phyloP scores from a whole-genome alignment of 345 rosid species.

The Moringa oleifera region DNA sequence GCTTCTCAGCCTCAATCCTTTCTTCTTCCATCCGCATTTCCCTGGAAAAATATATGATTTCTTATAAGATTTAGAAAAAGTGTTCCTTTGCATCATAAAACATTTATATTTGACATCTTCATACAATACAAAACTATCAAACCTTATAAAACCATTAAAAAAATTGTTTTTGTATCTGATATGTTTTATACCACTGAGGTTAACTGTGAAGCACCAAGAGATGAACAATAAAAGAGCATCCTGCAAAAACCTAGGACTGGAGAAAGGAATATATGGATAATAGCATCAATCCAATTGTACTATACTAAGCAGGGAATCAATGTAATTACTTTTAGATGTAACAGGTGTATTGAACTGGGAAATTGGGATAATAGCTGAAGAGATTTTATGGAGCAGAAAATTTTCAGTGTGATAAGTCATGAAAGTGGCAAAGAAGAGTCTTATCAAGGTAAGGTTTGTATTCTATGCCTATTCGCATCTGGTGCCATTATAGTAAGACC shows the following conservation, averaged over 20 bases:
- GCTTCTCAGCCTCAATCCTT: slow-evolving; percentile 88
- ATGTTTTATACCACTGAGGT: too few species aligned
- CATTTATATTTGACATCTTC: neutral
- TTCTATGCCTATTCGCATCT: neutral
- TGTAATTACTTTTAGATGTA: neutral
- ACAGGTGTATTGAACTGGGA: neutral
- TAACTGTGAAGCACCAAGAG: too few species aligned
- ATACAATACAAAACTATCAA: neutral
- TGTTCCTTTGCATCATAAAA: too few species aligned
- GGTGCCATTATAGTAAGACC: neutral
- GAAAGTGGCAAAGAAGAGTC: too few species aligned
- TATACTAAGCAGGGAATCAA: neutral
- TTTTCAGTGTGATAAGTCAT: neutral
- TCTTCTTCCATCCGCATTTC: slow-evolving; percentile 84
- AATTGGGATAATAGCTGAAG: neutral
- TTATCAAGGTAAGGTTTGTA: neutral
- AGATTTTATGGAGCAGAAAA: neutral
- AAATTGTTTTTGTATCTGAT: too few species aligned
- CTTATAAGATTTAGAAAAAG: neutral
- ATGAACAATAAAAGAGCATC: too few species aligned
- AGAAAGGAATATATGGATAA: too few species aligned
- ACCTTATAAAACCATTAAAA: neutral
- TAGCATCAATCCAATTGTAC: neutral
- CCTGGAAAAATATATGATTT: slow-evolving; percentile 24
- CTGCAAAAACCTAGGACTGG: too few species aligned